Evolutionary conservation across 148 eudicot species (phyloP).

Genomic region (Nepenthes gracilis): DNA sequence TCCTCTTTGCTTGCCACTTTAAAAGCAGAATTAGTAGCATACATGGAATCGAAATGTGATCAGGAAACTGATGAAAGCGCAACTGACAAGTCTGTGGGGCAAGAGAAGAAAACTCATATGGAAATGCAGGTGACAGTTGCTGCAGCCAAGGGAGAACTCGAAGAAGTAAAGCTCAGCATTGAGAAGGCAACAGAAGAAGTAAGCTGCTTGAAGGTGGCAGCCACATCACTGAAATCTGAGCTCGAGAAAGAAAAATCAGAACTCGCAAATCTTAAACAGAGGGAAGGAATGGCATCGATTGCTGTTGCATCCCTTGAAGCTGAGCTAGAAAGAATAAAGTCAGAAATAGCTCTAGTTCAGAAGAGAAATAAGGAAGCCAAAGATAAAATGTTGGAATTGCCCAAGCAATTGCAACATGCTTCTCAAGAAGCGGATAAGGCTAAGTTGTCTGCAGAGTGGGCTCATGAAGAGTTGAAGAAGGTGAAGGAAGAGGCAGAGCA

Average conservation of each 20-base stretch:
- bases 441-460: constrained; percentile 39
- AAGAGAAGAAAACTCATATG: constrained; percentile 31
- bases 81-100: neutral
- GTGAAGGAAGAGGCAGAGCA: constrained; percentile 69
- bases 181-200: constrained; percentile 68
- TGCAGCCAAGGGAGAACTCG: constrained; percentile 51
- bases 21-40: constrained; percentile 74
- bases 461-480: constrained; percentile 56
- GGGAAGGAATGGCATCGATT: constrained; percentile 82
- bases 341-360: constrained; percentile 57
- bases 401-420: constrained; percentile 57
- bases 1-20: constrained; percentile 43
- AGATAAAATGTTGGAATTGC: constrained; percentile 63
- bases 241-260: constrained; percentile 61
- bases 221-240: constrained; percentile 54
- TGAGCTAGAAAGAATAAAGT: constrained; percentile 60
- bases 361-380: constrained; percentile 53
- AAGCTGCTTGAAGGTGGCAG: constrained; percentile 48
- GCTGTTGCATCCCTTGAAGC: constrained; percentile 76
- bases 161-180: constrained; percentile 54
- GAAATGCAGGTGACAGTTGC: constrained; percentile 49
- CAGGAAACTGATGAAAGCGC: constrained; percentile 22
- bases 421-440: constrained; percentile 78
- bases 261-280: constrained; percentile 46
- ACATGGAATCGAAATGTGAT: constrained; percentile 67